phyloP scores from a whole-genome alignment of 148 eudicot genomes.

The Rhododendron kiyosumense region DNA sequence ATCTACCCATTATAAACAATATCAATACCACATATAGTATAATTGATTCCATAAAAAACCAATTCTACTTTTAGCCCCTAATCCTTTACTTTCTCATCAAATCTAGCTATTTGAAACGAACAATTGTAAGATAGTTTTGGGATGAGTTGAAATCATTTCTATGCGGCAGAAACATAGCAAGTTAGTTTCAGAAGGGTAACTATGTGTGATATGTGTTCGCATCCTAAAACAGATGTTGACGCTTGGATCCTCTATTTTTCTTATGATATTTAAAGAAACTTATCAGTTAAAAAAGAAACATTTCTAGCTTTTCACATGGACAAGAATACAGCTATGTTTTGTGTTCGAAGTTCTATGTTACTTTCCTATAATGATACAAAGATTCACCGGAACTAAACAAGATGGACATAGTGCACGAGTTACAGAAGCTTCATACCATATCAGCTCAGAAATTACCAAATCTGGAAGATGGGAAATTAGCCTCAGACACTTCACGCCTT shows the following conservation, averaged over 20 bases:
- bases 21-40: no score
- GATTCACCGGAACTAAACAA: not conserved
- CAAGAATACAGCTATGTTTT: not conserved
- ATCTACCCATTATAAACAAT: no score
- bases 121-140: no score
- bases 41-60: no score
- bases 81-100: no score
- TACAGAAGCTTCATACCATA: slow-evolving; percentile 36
- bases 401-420: not conserved
- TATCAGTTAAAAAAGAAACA: not conserved
- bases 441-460: slow-evolving; percentile 53
- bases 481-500: slow-evolving; percentile 63
- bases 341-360: not conserved
- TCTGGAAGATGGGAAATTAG: slow-evolving; percentile 12
- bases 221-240: not conserved
- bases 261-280: not conserved
- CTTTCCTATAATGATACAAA: not conserved
- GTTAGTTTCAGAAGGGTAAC: not conserved
- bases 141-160: no score
- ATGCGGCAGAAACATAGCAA: no score
- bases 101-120: no score
- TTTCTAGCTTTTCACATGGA: not conserved
- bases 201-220: not conserved
- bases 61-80: no score
- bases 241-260: not conserved